A percentile compares a stretch with the other conserved stretches of the same genome.
These are phyloP conservation scores for Eustoma russellianum DNA, from an alignment of 257 asterid genomes.

Conservation along the genomic window DNA sequence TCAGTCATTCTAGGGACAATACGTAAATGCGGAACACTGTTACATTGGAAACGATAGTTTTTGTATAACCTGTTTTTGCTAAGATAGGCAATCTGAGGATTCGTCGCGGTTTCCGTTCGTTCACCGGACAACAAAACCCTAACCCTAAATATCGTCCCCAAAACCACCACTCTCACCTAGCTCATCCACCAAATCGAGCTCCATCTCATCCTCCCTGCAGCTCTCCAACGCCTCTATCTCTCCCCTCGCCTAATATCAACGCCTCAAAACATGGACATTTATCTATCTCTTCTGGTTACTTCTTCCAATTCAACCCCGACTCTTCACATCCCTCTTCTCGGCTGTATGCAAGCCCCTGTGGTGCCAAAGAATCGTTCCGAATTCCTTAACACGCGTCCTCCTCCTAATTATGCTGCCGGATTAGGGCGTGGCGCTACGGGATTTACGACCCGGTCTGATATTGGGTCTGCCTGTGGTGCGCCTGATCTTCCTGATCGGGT, in stretches of 20 bases:
- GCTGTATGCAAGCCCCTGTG: conserved; percentile 69
- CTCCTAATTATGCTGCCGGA: conserved; percentile 81
- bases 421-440: conserved; percentile 98
- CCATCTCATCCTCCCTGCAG: conserved; percentile 27
- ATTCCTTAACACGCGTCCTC: conserved; percentile 57
- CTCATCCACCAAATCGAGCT: conserved; percentile 36
- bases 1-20: too few species aligned
- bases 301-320: conserved; percentile 45
- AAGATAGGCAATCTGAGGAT: too few species aligned
- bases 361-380: conserved; percentile 45
- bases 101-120: conserved; percentile 45
- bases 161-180: conserved; percentile 29
- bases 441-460: conserved; percentile 91
- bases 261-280: conserved; percentile 17
- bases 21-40: too few species aligned
- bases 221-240: conserved; percentile 51
- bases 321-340: conserved; percentile 43
- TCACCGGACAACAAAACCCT: conserved; percentile 51
- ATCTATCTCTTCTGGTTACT: conserved; percentile 39
- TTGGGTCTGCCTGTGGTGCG: conserved; percentile 91
- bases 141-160: conserved; percentile 41
- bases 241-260: conserved; percentile 37
- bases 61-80: too few species aligned
- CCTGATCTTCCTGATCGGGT: conserved; percentile 78
- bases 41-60: too few species aligned